phyloP scores from a whole-genome alignment of 1,284 basidiomycete genomes.

The Rhizoctonia solani region DNA sequence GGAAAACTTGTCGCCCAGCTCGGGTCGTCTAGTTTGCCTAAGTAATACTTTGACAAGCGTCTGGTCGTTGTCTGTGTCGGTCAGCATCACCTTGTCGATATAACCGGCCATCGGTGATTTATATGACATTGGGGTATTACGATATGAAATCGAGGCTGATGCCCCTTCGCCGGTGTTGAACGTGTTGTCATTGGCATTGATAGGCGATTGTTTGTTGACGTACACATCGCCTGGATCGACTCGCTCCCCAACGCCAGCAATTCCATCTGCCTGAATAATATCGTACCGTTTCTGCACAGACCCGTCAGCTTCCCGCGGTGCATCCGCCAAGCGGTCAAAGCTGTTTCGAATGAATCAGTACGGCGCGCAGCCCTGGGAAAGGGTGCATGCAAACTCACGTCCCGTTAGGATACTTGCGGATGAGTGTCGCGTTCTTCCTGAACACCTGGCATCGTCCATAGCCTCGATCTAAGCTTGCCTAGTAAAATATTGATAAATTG shows the following conservation, averaged over 20 bases:
- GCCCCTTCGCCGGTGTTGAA: conserved; percentile 64
- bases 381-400: conserved; percentile 62
- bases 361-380: conserved; percentile 10
- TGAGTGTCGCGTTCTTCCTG: conserved; percentile 91
- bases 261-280: conserved; percentile 88
- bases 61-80: conserved; percentile 92
- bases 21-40: conserved; percentile 94
- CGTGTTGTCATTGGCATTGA: conserved; percentile 74
- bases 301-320: conserved; percentile 83
- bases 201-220: conserved; percentile 95
- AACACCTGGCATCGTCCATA: conserved; percentile 98
- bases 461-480: conserved; percentile 94
- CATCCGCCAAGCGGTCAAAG: conserved; percentile 92
- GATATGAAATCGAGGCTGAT: conserved; percentile 79
- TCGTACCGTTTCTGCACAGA: conserved; percentile 82
- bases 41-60: conserved; percentile 99
- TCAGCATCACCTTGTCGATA: conserved; percentile 98
- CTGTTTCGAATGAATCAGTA: conserved; percentile 48
- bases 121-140: conserved; percentile 87
- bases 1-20: conserved; percentile 98
- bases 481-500: conserved; percentile 37
- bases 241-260: conserved; percentile 92
- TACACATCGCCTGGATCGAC: conserved; percentile 94
- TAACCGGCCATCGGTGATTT: conserved; percentile 91
- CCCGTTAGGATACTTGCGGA: conserved; percentile 96